phyloP scores from a whole-genome alignment of 1,284 basidiomycete species.

The Heterobasidion annosum region DNA sequence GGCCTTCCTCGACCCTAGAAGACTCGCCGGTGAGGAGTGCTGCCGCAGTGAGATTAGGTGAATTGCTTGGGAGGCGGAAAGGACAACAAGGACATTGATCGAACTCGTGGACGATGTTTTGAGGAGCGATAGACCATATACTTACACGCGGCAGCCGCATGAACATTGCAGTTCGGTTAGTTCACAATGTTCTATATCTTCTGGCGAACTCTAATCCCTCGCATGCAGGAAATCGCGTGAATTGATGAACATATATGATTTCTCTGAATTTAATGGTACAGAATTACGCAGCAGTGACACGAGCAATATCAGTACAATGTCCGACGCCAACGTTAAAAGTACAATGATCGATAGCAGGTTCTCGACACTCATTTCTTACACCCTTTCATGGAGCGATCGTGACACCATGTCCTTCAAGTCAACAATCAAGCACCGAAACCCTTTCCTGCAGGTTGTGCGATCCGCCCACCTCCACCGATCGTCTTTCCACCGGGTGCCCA shows the following conservation, averaged over 20 bases:
- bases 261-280: background rate
- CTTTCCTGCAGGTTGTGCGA: conserved; percentile 51
- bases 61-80: conserved; percentile 24
- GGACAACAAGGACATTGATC: background rate
- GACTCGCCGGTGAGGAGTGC: conserved; percentile 15
- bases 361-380: background rate
- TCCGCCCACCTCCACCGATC: conserved; percentile 42
- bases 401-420: background rate
- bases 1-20: conserved; percentile 2
- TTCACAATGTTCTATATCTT: too few relatives aligned
- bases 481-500: conserved; percentile 21
- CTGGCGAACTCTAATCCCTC: too few relatives aligned
- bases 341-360: background rate
- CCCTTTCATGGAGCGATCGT: background rate
- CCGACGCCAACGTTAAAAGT: background rate
- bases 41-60: conserved; percentile 25
- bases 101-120: background rate
- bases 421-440: conserved; percentile 17
- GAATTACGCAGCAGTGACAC: background rate
- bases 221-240: too few relatives aligned
- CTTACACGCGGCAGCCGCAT: too few relatives aligned
- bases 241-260: background rate
- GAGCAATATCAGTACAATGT: background rate
- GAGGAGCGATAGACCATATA: too few relatives aligned
- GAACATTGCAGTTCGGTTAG: too few relatives aligned